These are phyloP conservation scores for Dimocarpus longan DNA, from an alignment of 345 rosid species.

Conservation along the genomic window DNA sequence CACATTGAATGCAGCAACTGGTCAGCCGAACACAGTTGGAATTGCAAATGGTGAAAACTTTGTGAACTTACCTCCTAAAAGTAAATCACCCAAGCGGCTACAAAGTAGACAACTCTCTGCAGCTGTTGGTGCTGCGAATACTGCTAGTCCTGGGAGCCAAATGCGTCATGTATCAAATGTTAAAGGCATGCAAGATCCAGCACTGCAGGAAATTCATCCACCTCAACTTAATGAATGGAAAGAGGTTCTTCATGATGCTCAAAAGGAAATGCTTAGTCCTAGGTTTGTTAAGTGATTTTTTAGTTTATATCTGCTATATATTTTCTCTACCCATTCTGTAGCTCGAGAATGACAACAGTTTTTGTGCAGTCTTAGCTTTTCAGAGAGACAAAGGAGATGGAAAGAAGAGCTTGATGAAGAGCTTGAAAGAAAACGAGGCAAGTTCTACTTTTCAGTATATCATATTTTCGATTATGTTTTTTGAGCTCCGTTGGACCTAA, in stretches of 20 bases:
- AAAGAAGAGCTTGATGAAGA: slow-evolving; percentile 91
- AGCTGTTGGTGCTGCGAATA: slow-evolving; percentile 43
- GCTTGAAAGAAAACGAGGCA: slow-evolving; percentile 73
- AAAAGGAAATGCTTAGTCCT: slow-evolving; percentile 44
- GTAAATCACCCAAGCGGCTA: slow-evolving; percentile 72
- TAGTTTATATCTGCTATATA: slow-evolving; percentile 3
- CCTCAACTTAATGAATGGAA: slow-evolving; percentile 49
- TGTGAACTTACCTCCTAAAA: slow-evolving; percentile 72
- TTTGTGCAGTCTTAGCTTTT: slow-evolving; percentile 47
- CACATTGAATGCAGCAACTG: slow-evolving; percentile 56
- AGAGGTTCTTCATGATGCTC: slow-evolving; percentile 32
- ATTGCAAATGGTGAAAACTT: slow-evolving; percentile 45
- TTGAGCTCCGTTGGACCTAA: background rate
- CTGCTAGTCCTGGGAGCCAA: slow-evolving; percentile 42
- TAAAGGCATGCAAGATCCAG: slow-evolving; percentile 35
- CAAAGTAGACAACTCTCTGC: slow-evolving; percentile 79
- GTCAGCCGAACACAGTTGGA: slow-evolving; percentile 46
- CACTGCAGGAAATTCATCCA: slow-evolving; percentile 60
- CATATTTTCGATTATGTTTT: background rate
- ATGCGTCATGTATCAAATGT: slow-evolving; percentile 40
- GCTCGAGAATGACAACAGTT: slow-evolving; percentile 23
- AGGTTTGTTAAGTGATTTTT: slow-evolving; percentile 48
- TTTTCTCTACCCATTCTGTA: background rate
- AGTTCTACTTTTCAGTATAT: slow-evolving; percentile 17
- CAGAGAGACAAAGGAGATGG: slow-evolving; percentile 72